Conservation (phyloP, 108 stramenopile species). For the Cyclotella sp. region DNA sequence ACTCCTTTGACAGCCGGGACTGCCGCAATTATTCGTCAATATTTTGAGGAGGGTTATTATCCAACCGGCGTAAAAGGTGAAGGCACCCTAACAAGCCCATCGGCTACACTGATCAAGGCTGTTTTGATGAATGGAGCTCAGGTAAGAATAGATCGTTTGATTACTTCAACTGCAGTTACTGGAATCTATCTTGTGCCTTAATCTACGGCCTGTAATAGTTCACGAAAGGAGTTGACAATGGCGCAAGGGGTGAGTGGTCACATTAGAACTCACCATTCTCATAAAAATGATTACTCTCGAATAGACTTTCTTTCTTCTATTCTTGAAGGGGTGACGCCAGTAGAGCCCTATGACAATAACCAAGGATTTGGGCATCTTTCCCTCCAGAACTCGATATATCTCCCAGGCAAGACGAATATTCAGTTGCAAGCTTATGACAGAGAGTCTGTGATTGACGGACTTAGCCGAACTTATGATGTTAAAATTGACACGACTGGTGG, state of each 20-base stretch:
- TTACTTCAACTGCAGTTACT: not conserved
- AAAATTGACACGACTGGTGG: conserved; percentile 30
- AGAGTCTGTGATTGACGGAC: conserved; percentile 18
- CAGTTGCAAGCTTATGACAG: conserved; percentile 31
- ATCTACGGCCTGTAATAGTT: conserved; percentile 4
- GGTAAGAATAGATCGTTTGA: not conserved
- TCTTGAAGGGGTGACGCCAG: conserved; percentile 11
- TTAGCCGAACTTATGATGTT: conserved; percentile 25
- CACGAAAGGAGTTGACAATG: conserved; percentile 38
- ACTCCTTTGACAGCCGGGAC: conserved; percentile 67
- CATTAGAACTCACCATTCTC: too few relatives aligned
- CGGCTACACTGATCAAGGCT: conserved; percentile 70
- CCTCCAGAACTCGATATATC: conserved; percentile 31
- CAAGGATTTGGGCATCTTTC: conserved; percentile 49
- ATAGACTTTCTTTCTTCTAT: not conserved
- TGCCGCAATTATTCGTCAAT: conserved; percentile 73
- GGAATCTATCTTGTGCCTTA: conserved; percentile 10
- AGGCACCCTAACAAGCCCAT: conserved; percentile 45
- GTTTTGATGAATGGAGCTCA: conserved; percentile 64
- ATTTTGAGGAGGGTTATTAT: conserved; percentile 64
- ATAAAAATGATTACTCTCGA: not conserved
- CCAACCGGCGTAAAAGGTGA: conserved; percentile 47
- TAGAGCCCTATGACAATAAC: conserved; percentile 43
- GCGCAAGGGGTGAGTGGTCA: conserved; percentile 1
- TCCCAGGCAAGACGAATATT: conserved; percentile 34